A percentile compares a stretch with the other conserved stretches of the same genome.
Conservation (phyloP, 139 green algal genomes). For the Astrephomene gubernaculifera region DNA sequence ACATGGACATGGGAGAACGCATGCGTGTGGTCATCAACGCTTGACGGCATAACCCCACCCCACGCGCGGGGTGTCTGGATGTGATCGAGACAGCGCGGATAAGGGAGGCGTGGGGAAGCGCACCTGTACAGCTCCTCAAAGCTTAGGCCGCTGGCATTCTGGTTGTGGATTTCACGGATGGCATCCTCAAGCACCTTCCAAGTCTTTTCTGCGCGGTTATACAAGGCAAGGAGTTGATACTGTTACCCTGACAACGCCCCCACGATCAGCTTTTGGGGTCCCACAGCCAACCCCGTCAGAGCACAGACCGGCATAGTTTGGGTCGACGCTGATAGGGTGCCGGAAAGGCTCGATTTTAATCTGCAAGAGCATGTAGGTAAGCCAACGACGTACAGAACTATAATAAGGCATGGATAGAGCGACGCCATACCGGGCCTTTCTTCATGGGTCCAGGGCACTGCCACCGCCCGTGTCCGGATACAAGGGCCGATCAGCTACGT, state of each 20-base stretch:
- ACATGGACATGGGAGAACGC: neutral
- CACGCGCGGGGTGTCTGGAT: too few relatives aligned
- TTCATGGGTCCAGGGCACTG: neutral
- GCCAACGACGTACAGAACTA: neutral
- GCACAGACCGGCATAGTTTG: constrained; percentile 83
- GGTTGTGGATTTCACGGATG: constrained; percentile 97
- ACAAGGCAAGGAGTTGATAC: too few relatives aligned
- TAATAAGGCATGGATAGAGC: neutral
- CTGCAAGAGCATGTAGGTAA: neutral
- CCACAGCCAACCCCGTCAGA: neutral
- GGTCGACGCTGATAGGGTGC: constrained; percentile 92
- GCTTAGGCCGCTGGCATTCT: constrained; percentile 94
- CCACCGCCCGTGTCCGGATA: too few relatives aligned
- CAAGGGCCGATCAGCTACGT: too few relatives aligned
- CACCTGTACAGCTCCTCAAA: constrained; percentile 99
- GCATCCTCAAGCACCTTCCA: constrained; percentile 96
- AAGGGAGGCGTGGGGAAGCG: too few relatives aligned
- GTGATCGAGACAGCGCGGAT: too few relatives aligned
- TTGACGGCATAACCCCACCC: too few relatives aligned
- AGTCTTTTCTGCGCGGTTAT: constrained; percentile 93
- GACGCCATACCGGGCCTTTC: neutral
- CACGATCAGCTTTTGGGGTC: too few relatives aligned
- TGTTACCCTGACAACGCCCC: too few relatives aligned
- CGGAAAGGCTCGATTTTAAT: constrained; percentile 96
- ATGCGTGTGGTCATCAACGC: neutral